Percentiles rank a stretch among this genome's conserved stretches.
These are phyloP conservation scores for Styphnolobium japonicum DNA, from an alignment of 306 rosid species.

Conservation along the genomic window DNA sequence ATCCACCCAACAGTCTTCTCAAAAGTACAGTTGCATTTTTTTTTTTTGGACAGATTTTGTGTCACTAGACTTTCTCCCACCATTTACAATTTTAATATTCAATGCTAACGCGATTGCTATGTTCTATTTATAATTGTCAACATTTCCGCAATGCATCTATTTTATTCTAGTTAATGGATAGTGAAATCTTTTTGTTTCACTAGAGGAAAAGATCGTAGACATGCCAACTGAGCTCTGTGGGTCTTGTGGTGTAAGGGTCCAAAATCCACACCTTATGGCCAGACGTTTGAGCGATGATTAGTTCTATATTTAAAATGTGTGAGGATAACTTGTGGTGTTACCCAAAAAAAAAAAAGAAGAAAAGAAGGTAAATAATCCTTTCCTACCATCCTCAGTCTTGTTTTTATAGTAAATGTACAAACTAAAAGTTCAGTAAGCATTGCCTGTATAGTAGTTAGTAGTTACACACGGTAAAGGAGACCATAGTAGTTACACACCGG, in stretches of 20 bases:
- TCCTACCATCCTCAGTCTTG: neutral
- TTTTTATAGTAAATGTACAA: neutral
- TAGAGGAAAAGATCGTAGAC: too few relatives aligned
- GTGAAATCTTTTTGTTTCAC: neutral
- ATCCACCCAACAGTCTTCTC: neutral
- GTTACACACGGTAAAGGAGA: neutral
- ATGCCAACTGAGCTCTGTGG: too few relatives aligned
- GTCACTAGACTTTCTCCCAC: neutral
- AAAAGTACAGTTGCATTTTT: neutral
- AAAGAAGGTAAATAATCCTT: neutral
- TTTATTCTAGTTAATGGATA: neutral
- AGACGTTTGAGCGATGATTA: too few relatives aligned
- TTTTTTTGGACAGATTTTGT: neutral
- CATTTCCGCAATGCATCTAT: neutral
- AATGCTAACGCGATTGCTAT: neutral
- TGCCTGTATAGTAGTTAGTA: neutral
- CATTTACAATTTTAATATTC: neutral
- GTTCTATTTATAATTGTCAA: neutral
- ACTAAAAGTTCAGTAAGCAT: neutral
- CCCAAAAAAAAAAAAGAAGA: too few relatives aligned
- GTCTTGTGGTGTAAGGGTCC: too few relatives aligned
- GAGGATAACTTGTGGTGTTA: too few relatives aligned
- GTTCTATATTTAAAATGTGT: too few relatives aligned
- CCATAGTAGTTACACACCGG: neutral
- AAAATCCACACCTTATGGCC: too few relatives aligned